Percentiles rank a stretch among this genome's conserved stretches.
Conservation (phyloP, 2,329 filamentous ascomycete species). For the Cercospora brassicicola region DNA sequence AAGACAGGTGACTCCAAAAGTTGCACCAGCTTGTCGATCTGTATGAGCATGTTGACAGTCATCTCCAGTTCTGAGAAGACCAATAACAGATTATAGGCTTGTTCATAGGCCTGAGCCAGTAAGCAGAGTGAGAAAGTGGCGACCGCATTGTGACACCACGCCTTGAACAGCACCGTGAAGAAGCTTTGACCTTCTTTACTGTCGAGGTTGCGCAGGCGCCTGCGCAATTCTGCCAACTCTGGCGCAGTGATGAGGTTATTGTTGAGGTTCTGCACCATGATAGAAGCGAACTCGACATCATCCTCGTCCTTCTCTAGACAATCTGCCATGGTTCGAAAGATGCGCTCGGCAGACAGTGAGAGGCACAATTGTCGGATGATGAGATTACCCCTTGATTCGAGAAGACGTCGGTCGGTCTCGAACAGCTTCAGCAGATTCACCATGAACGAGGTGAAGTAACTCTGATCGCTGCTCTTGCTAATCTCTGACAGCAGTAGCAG, state of each 20-base stretch:
- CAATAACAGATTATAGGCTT: conserved; percentile 91
- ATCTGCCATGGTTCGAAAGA: conserved; percentile 92
- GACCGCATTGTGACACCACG: conserved; percentile 98
- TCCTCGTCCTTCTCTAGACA: conserved; percentile 93
- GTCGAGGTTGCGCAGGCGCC: conserved; percentile 85
- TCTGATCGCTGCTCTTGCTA: conserved; percentile 92
- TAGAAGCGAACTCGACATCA: conserved; percentile 96
- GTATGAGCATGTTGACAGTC: conserved; percentile 97
- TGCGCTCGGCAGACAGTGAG: conserved; percentile 87
- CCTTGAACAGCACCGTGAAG: conserved; percentile 90
- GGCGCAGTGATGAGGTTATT: conserved; percentile 98
- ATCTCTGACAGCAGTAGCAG: conserved; percentile 93
- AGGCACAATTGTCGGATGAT: conserved; percentile 95
- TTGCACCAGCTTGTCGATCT: conserved; percentile 97
- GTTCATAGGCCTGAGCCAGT: conserved; percentile 94
- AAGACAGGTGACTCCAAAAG: conserved; percentile 96
- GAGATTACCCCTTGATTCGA: conserved; percentile 90
- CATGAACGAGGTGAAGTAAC: conserved; percentile 98
- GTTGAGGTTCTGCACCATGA: conserved; percentile 99
- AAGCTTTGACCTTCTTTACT: conserved; percentile 92
- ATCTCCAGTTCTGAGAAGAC: conserved; percentile 98
- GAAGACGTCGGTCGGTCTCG: conserved; percentile 83
- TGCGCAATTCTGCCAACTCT: conserved; percentile 85
- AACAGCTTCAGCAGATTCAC: conserved; percentile 93
- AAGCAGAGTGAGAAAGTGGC: conserved; percentile 95